Evolutionary conservation across 768 basidiomycete species (phyloP), one percentile per base, ranked within the genome.

Genomic region (Glaciozyma martinii): DNA sequence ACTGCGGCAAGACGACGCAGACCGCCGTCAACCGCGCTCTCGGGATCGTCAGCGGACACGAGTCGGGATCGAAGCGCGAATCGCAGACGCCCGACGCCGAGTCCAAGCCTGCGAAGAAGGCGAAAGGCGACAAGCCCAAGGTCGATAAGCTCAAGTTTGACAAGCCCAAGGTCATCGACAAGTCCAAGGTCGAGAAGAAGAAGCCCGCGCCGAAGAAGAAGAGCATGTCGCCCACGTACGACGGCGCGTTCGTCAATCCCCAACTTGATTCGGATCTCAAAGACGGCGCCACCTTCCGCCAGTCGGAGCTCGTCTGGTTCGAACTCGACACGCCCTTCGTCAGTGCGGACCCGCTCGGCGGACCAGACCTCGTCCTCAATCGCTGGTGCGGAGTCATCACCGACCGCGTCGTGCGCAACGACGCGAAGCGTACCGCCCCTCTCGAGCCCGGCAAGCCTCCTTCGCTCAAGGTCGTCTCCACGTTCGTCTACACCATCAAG

Each of bases 371-470:
- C 56, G 71, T 71, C n/a, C 86, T 90, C 67, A 72, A 76, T 30
- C 85, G 83, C 71, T 90, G 89, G 89, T 88, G 88, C 2, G 87
- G 82, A 2, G 71, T 89, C 27, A 81, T 90, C 12, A 80, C 85
- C 23, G 82, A 85, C 62, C 74, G 80, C 21, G 80, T 78, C 61
- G 74, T 86, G 59, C 83, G 81, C 72, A 77, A 80, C 3, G 76
- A 78, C 49, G 74, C 82, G 32, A 18, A 30, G 15, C n/a, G 60
- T 12, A 16, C 15, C 27, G 27, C 33, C 6, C 27, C 30, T n/a
- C 43, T 25, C 44, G 53, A 33, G 32, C 13, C 46, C 2, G 64
- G 37, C 9, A n/a, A 43, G 68, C 79, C 1, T 78, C 79, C 15
- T 73, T 76, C 47, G 54, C 23, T 52, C 37, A 18, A 3, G 3